Evolutionary conservation across 192 early-diverging fungal genomes (phyloP).

Genomic region (Chytriomyces sp.): DNA sequence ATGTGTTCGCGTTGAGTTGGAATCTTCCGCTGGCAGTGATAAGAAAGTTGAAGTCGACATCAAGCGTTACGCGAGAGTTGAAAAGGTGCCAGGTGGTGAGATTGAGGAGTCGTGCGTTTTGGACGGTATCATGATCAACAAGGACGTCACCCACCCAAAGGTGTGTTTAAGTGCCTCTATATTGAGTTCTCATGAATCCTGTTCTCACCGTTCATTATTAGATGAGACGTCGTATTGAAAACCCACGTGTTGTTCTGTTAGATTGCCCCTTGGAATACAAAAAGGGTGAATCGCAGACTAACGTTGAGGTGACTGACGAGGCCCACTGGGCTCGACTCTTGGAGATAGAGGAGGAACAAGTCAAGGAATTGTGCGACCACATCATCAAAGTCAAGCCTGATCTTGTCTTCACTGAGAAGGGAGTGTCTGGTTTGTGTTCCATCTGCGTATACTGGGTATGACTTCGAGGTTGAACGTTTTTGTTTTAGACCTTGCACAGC

Average conservation of each 20-base stretch:
- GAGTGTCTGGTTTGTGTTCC: conserved; percentile 75
- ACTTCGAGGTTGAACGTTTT: conserved; percentile 1
- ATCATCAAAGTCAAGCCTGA: conserved; percentile 97
- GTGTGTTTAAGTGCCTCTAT: neutral
- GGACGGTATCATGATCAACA: conserved; percentile 98
- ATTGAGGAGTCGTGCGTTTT: conserved; percentile 94
- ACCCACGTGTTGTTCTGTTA: conserved; percentile 92
- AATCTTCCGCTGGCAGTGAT: conserved; percentile 43
- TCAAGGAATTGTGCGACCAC: conserved; percentile 95
- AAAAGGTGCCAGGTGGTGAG: conserved; percentile 98
- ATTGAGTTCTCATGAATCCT: neutral
- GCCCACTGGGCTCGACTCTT: conserved; percentile 94
- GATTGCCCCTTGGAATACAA: conserved; percentile 99
- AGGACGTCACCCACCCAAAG: conserved; percentile 98
- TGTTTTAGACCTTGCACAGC: conserved; percentile 88
- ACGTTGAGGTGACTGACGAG: conserved; percentile 97
- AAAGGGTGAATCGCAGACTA: conserved; percentile 99
- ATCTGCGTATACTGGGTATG: neutral
- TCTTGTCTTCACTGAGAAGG: conserved; percentile 98
- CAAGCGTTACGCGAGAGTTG: conserved; percentile 96
- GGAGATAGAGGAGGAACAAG: conserved; percentile 99
- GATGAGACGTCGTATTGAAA: conserved; percentile 91
- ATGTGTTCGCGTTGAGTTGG: conserved; percentile 71
- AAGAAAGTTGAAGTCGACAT: conserved; percentile 90
- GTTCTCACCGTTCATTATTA: conserved; percentile 44